phyloP scores from a whole-genome alignment of 2,329 filamentous ascomycete species.

The Pseudogymnoascus sp. region DNA sequence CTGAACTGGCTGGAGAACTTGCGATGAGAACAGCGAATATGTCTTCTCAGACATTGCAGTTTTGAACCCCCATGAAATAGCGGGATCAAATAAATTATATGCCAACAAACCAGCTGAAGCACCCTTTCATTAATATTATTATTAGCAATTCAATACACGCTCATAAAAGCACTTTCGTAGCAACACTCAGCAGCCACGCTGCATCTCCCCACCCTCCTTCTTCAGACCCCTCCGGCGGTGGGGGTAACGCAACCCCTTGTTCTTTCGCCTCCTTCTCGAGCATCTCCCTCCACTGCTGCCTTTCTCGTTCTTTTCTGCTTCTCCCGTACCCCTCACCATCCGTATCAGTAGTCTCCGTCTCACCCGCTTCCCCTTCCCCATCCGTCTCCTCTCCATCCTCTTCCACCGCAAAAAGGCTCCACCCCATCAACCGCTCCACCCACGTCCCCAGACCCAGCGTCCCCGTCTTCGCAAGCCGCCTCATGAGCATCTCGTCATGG shows the following conservation, averaged over 20 bases:
- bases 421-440: slow-evolving; percentile 51
- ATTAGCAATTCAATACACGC: neutral
- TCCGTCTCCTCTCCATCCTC: slow-evolving; percentile 49
- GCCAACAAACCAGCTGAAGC: neutral
- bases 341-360: slow-evolving; percentile 33
- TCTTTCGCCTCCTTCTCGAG: slow-evolving; percentile 18
- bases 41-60: neutral
- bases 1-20: neutral
- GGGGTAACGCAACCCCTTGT: slow-evolving; percentile 23
- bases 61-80: no score
- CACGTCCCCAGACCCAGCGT: slow-evolving; percentile 47
- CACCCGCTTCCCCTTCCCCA: slow-evolving; percentile 32
- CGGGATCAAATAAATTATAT: no score
- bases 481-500: slow-evolving; percentile 49
- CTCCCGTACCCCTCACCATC: slow-evolving; percentile 28
- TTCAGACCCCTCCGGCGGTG: slow-evolving; percentile 42
- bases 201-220: slow-evolving; percentile 59
- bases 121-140: neutral
- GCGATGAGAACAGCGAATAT: neutral
- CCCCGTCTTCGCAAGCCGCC: slow-evolving; percentile 47
- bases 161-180: slow-evolving; percentile 31
- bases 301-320: neutral
- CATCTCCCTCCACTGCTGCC: slow-evolving; percentile 12
- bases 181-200: slow-evolving; percentile 59
- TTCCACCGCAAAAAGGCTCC: slow-evolving; percentile 55